Evolutionary conservation across 768 basidiomycete species (phyloP).

Genomic region (Leccinum incarnatum): DNA sequence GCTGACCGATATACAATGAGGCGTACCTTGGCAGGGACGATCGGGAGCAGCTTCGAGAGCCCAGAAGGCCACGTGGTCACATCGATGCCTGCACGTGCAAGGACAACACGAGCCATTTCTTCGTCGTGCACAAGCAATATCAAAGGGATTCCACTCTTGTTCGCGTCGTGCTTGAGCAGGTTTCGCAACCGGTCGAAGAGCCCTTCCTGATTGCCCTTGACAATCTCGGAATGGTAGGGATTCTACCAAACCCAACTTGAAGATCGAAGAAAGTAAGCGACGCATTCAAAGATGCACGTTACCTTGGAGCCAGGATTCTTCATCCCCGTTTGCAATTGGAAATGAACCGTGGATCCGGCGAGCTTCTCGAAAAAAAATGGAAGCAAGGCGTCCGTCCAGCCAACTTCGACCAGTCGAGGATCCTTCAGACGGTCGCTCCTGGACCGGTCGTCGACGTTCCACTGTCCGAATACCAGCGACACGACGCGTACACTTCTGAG

Average conservation of each 20-base stretch:
- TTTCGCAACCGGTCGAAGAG: conserved; percentile 17
- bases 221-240: conserved; percentile 18
- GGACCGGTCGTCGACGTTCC: conserved; percentile 33
- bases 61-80: conserved; percentile 41
- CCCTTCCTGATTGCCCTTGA: conserved; percentile 8
- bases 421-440: conserved; percentile 27
- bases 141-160: conserved; percentile 31
- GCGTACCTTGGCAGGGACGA: conserved; percentile 6
- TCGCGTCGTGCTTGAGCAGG: conserved; percentile 20
- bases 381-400: conserved; percentile 39
- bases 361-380: conserved; percentile 24
- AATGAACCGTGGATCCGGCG: conserved; percentile 17
- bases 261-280: background rate
- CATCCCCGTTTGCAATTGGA: conserved; percentile 13
- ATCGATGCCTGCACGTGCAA: conserved; percentile 43
- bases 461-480: conserved; percentile 38
- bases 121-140: conserved; percentile 49
- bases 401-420: conserved; percentile 38
- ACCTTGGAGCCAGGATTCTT: conserved; percentile 20
- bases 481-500: conserved; percentile 28
- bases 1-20: background rate
- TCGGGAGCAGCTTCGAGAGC: conserved; percentile 25
- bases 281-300: background rate
- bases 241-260: conserved; percentile 4
- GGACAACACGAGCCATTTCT: conserved; percentile 36